Evolutionary conservation across 164 flowering plant genomes (phyloP), one percentile per base, ranked within the genome.

Genomic region (Magnolia sinica): DNA sequence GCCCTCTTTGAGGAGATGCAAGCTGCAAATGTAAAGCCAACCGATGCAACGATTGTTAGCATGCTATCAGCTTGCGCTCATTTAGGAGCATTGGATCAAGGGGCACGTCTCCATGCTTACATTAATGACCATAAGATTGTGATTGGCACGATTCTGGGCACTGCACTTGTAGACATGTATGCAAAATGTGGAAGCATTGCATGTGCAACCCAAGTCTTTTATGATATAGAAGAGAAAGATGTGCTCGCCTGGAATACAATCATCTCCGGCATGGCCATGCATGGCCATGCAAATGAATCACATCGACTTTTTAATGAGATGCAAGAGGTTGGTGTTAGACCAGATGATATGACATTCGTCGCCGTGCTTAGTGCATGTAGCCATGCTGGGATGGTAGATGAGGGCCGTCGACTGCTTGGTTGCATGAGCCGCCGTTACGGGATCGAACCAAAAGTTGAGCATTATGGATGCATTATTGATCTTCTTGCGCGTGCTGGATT

Each of bases 11-110:
- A 72, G 50, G 78, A 82, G 73, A 84, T 84, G 86, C 77, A 64
- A 63, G 75, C 70, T 20, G 78, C 65, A 22, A 76, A 79, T 73
- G 50, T 84, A 50, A 82, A 67, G 78, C 83, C 85, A 6, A 82
- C 82, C 52, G 83, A 84, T 67, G 85, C 83, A 24, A 85, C 85
- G 10, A 68, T 85, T 63, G 85, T 85, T 8, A 85, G 85, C 78
- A 9, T 85, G 27, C 73, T 85, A 63, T 84, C 85, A 0, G 85
- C 85, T 55, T 76, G 76, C 77, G 82, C 81, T 51, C 87, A 84
- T 75, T 73, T 85, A 37, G 83, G 87, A 64, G 85, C 80, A n/a
- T 66, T 84, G 68, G 76, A 80, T 59, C 81, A 74, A 72, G 87
- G 83, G 59, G 24, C 24, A 18, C 73, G 50, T 5, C 52, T 81